Conservation (phyloP, 345 rosid genomes). For the Eucalyptus cloeziana region DNA sequence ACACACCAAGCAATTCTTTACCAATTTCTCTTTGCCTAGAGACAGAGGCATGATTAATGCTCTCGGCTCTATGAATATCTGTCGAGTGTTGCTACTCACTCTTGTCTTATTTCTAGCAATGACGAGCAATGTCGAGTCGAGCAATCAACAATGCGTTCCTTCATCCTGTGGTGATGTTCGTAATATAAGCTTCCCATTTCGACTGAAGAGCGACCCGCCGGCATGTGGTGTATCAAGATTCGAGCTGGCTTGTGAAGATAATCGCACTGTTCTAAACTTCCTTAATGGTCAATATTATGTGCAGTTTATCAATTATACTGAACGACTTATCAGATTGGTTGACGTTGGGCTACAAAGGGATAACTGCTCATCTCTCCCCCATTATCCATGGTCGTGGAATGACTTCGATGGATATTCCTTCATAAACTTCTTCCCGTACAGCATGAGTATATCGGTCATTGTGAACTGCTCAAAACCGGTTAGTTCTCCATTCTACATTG, state of each 20-base stretch:
- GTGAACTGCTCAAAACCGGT: too few species aligned
- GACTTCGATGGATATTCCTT: too few species aligned
- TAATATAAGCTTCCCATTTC: neutral
- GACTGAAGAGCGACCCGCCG: fast-evolving
- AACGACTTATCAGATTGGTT: fast-evolving
- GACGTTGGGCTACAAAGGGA: neutral
- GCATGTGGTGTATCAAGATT: too few species aligned
- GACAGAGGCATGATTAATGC: neutral
- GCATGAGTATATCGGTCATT: too few species aligned
- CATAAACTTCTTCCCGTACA: too few species aligned
- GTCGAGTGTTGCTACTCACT: too few species aligned
- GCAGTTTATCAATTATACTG: neutral
- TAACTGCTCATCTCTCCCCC: too few species aligned
- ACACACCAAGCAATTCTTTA: neutral
- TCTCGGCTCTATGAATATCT: neutral
- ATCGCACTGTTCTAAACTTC: neutral
- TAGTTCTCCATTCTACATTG: too few species aligned
- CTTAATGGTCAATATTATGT: neutral
- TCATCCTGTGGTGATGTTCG: neutral
- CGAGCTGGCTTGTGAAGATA: neutral
- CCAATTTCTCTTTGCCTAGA: neutral
- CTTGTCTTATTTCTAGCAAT: neutral
- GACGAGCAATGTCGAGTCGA: neutral
- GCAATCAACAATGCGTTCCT: fast-evolving
- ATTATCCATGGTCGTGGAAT: too few species aligned